Percentiles rank a stretch among this genome's conserved stretches.
phyloP scores from a whole-genome alignment of 805 yeast species.

The Kodamaea sagamina region DNA sequence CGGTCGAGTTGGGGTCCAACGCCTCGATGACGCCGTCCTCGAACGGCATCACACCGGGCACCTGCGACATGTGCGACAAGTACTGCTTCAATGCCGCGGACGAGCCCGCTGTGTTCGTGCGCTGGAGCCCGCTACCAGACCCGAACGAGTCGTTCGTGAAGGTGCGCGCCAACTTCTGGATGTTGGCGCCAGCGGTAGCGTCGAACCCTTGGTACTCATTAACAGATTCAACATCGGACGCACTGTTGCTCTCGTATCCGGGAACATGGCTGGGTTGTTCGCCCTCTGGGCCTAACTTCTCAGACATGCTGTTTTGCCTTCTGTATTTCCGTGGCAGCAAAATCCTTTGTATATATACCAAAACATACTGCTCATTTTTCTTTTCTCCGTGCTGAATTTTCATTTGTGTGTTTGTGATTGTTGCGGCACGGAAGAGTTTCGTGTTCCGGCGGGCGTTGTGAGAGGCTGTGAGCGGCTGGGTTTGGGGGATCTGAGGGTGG shows the following conservation, averaged over 20 bases:
- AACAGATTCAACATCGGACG: slow-evolving; percentile 16
- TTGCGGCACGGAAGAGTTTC: no score
- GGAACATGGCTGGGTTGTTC: neutral
- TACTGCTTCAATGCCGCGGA: slow-evolving; percentile 34
- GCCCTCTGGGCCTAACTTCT: neutral
- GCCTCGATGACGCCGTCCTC: slow-evolving; percentile 27
- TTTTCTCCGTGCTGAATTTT: no score
- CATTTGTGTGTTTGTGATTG: no score
- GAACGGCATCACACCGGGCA: slow-evolving; percentile 50
- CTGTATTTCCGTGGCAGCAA: no score
- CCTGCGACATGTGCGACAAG: slow-evolving; percentile 53
- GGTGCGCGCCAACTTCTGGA: slow-evolving; percentile 29
- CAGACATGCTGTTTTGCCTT: slow-evolving; percentile 4
- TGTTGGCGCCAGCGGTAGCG: slow-evolving; percentile 14
- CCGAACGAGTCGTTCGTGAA: slow-evolving; percentile 18
- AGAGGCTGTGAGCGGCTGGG: no score
- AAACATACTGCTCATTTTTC: no score
- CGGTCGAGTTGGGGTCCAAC: slow-evolving; percentile 60
- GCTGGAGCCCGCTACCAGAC: slow-evolving; percentile 11
- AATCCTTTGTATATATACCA: no score
- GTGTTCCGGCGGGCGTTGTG: no score
- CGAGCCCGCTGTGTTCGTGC: slow-evolving; percentile 14
- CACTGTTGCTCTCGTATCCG: neutral
- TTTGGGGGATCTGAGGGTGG: no score
- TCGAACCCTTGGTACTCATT: slow-evolving; percentile 19